Evolutionary conservation across 2,329 filamentous ascomycete genomes (phyloP).

Genomic region (Boeremia exigua): DNA sequence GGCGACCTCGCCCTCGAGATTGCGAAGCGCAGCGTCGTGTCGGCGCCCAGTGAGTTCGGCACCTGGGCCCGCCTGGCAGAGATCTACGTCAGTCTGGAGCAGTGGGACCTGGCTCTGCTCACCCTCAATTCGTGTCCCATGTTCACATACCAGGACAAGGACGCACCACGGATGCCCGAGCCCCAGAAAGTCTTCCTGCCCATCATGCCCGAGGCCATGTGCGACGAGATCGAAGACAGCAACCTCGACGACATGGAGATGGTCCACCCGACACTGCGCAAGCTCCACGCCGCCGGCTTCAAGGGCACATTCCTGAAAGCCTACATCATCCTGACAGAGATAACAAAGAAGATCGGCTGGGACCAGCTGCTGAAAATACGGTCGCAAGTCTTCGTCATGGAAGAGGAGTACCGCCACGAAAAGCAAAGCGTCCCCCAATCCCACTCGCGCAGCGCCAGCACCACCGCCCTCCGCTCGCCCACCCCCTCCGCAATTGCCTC

Average conservation of each 20-base stretch:
- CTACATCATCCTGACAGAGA: conserved; percentile 91
- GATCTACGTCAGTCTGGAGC: conserved; percentile 90
- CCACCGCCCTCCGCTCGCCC: conserved; percentile 76
- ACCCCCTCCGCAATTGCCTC: conserved; percentile 22
- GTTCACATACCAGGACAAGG: conserved; percentile 99
- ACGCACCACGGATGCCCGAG: conserved; percentile 92
- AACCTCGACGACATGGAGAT: conserved; percentile 78
- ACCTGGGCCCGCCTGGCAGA: conserved; percentile 95
- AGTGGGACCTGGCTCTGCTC: conserved; percentile 94
- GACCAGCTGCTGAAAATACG: conserved; percentile 93
- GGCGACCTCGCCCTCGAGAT: conserved; percentile 88
- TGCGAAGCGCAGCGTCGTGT: conserved; percentile 91
- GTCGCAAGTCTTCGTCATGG: conserved; percentile 99
- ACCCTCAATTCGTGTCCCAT: conserved; percentile 98
- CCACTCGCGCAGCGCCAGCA: conserved; percentile 75
- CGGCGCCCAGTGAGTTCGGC: conserved; percentile 94
- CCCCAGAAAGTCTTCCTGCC: conserved; percentile 87
- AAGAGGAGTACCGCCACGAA: conserved; percentile 95
- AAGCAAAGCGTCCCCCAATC: conserved; percentile 53
- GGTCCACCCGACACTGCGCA: conserved; percentile 84
- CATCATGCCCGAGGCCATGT: conserved; percentile 82
- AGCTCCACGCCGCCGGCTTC: conserved; percentile 85
- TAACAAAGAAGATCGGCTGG: conserved; percentile 97
- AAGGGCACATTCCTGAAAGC: conserved; percentile 96
- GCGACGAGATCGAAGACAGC: conserved; percentile 96